Evolutionary conservation across 148 eudicot genomes (phyloP).

Genomic region (Simmondsia chinensis): DNA sequence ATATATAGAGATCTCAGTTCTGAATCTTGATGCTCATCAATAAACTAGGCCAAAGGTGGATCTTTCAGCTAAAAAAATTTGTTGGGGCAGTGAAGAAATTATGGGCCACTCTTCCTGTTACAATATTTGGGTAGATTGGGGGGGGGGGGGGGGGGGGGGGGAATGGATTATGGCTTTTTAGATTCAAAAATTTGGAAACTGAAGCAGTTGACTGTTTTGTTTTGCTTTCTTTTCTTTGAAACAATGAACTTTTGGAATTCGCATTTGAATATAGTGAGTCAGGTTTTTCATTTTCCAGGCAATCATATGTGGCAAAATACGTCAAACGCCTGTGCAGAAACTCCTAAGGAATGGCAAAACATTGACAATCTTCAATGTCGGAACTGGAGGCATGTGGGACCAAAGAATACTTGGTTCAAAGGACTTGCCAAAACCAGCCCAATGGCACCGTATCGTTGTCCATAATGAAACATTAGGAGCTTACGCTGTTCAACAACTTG

Average conservation of each 20-base stretch:
- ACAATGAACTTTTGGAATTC: no score
- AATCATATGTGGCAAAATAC: constrained; percentile 84
- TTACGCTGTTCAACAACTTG: constrained; percentile 80
- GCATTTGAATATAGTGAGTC: no score
- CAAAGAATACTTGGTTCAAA: constrained; percentile 42
- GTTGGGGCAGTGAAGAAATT: no score
- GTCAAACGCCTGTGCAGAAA: constrained; percentile 91
- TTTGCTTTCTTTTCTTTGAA: not conserved
- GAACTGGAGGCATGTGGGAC: constrained; percentile 97
- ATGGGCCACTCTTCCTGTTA: no score
- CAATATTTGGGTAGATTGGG: no score
- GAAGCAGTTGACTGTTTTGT: not conserved
- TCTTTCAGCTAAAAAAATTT: no score
- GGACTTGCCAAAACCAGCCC: constrained; percentile 78
- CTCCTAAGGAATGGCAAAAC: constrained; percentile 83
- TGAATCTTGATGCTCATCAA: no score
- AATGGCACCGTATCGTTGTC: constrained; percentile 93
- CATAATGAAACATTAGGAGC: constrained; percentile 80
- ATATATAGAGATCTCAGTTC: no score
- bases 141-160: no score
- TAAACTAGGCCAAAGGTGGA: no score
- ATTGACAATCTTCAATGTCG: constrained; percentile 83
- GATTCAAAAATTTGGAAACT: no score
- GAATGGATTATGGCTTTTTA: no score
- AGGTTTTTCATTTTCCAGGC: constrained; percentile 74